These are phyloP conservation scores for Aspergillus incahuasiensis DNA, from an alignment of 495 filamentous ascomycete species.

Conservation along the genomic window DNA sequence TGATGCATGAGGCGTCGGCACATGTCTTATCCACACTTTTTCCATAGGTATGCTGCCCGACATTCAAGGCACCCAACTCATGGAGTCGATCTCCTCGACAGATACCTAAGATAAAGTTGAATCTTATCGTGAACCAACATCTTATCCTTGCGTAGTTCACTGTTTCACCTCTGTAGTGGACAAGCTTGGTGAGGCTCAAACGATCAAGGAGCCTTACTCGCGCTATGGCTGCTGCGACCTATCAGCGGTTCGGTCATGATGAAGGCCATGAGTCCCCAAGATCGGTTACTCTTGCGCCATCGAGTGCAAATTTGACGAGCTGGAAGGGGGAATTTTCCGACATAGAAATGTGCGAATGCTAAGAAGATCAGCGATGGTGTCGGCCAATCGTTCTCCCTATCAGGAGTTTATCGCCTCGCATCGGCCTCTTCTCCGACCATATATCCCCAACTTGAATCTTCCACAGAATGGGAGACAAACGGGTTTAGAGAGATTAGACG, in stretches of 20 bases:
- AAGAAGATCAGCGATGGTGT: background rate
- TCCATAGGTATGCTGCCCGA: background rate
- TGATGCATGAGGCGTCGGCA: background rate
- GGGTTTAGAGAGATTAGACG: background rate
- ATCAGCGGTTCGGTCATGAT: background rate
- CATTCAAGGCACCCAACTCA: background rate
- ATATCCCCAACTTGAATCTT: background rate
- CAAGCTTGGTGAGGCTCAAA: background rate
- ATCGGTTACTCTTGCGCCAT: background rate
- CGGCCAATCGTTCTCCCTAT: slow-evolving; percentile 13
- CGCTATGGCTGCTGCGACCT: background rate
- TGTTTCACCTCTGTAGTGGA: too few relatives aligned
- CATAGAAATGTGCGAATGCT: background rate
- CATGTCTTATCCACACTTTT: background rate
- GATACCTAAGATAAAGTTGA: background rate
- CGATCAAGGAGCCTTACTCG: too few relatives aligned
- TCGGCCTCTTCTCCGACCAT: slow-evolving; percentile 8
- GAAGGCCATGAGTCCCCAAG: background rate
- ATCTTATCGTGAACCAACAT: background rate
- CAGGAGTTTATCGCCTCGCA: background rate
- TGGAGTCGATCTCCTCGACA: background rate
- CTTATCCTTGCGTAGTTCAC: too few relatives aligned
- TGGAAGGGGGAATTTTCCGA: background rate
- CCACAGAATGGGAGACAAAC: background rate
- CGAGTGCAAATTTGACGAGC: background rate